phyloP scores from a whole-genome alignment of 202 grass and related monocot genomes.

The Schoenoplectus tabernaemontani region DNA sequence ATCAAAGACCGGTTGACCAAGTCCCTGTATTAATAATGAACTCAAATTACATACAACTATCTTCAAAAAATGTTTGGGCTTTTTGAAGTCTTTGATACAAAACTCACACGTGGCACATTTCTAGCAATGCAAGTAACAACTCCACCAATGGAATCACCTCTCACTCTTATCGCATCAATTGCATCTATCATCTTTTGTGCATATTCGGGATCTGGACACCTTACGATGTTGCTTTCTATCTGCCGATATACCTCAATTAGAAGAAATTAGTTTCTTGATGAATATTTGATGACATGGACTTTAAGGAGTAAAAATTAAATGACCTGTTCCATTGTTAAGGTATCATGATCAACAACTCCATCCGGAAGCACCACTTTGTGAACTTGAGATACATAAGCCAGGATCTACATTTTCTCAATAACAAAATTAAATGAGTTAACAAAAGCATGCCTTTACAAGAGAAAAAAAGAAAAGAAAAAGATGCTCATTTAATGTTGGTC shows the following conservation, averaged over 20 bases:
- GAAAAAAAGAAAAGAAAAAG: neutral
- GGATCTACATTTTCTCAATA: constrained; percentile 31
- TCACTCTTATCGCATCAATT: constrained; percentile 73
- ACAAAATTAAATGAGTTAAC: neutral
- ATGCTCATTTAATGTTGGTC: neutral
- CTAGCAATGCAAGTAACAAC: constrained; percentile 92
- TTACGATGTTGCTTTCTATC: constrained; percentile 96
- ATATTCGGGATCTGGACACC: constrained; percentile 92
- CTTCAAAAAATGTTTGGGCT: too few species aligned
- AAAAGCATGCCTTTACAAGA: too few species aligned
- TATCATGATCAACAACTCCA: constrained; percentile 68
- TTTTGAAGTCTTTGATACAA: neutral
- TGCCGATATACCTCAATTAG: constrained; percentile 29
- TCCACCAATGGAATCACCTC: constrained; percentile 85
- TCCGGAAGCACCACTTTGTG: constrained; percentile 85
- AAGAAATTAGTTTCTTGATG: constrained; percentile 6
- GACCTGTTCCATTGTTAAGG: constrained; percentile 73
- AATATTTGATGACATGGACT: neutral
- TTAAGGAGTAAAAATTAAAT: constrained; percentile 1
- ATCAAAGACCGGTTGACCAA: constrained; percentile 91
- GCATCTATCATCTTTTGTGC: constrained; percentile 94
- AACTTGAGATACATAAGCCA: constrained; percentile 97
- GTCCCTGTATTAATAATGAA: constrained; percentile 43
- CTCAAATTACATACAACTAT: neutral
- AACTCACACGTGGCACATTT: constrained; percentile 92